Evolutionary conservation across 805 yeast genomes (phyloP), one percentile per base, ranked within the genome.

Genomic region (Candida corydali): DNA sequence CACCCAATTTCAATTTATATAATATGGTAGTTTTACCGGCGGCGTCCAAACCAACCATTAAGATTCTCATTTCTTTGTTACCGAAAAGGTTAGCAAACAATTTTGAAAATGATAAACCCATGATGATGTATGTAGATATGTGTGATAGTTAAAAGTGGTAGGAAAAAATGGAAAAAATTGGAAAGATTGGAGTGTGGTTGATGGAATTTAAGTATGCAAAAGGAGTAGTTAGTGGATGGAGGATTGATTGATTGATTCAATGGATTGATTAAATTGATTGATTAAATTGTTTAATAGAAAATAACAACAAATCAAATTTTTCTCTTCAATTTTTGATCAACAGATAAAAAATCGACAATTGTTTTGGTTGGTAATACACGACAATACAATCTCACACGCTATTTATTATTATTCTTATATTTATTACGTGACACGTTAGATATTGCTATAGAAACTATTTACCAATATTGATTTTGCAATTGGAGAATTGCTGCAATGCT

Each of bases 1-100:
- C 96, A 62, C 96, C 96, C 55, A 88, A 79, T 69, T 88, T 88
- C 67, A 88, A 80, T 75, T 88, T 88, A 73, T 88, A 88, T 59
- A 88, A 77, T 61, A 88, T 89, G 66, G 97, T 88, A 67, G 96
- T 88, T 73, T 88, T 88, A 83, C 97, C 97, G 52, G 97, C 97
- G 60, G 95, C 96, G 69, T 88, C 96, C 57, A 88, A 78, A 71
- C 97, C 97, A 61, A 88, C 96, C 96, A 88, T 88, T 68, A 88
- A 81, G 59, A 88, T 88, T 75, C 96, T 84, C 96, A 88, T 89
- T 67, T 88, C 98, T 74, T 85, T 89, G 71, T 87, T 88, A 73
- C 96, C 97, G 61, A 91, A 86, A 54, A 89, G 93, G 78, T 89
- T 91, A 68, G 82, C 82, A 65, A 91, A 84, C 70, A 89, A 79